Evolutionary conservation across 2,329 filamentous ascomycete genomes (phyloP), one percentile per base, ranked within the genome.

Genomic region (Aspergillus jensenii): DNA sequence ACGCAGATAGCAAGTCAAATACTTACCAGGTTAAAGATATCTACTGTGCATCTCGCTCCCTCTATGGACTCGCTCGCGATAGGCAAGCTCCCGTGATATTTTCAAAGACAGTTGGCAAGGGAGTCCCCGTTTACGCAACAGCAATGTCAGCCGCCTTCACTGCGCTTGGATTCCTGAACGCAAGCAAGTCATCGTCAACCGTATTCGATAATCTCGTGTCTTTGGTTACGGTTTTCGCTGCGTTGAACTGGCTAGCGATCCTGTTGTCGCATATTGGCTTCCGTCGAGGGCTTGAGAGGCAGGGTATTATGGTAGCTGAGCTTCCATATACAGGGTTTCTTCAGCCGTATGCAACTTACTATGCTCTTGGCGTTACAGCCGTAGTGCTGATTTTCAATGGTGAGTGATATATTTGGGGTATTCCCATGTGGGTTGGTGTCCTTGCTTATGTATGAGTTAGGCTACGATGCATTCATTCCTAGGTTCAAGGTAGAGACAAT

Each of bases 31-130:
- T 21, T 21, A 21, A 21, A 21, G 88, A 90, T 76, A 76, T 91
- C 40, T 91, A 91, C 81, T 89, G 85, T 66, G 87, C 86, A n/a
- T 87, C 84, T 59, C 84, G 88, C 56, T 89, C 86, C n/a, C 79
- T 90, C 44, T 88, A 89, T 72, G 87, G 87, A 58, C 82, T 92
- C 6, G 87, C 89, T 1, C 80, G 84, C 6, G 86, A 90, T 66
- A 84, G 86, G 23, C 83, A 88, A 39, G 89, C 90, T 0, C 90
- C 90, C 1, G 76, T 77, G 55, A 84, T 92, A 72, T 85, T 93
- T 11, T n/a, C 72, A 84, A 79, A 64, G 91, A 88, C 12, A 84
- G 91, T 23, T 76, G 81, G 78, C 64, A 82, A 84, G 8, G 89
- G 89, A 64, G 87, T 91, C 0, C 89, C 89, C 6, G 78, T 88